Base-by-base conservation (phyloP, 2,329 filamentous ascomycete species). In the Cadophora sp. region DNA sequence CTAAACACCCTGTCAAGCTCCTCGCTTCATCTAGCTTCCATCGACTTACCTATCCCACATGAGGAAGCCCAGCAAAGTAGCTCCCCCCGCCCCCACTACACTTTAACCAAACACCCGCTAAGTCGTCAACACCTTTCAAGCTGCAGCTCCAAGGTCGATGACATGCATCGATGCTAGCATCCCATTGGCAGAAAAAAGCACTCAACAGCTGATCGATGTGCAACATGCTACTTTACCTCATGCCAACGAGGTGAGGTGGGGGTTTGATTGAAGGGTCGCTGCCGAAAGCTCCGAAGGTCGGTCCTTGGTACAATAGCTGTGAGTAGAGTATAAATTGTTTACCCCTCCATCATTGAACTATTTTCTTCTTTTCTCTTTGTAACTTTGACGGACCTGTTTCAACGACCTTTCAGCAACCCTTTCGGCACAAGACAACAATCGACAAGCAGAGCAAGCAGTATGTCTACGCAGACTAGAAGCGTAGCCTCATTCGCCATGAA, bases 401-500 rank as follows among this genome's bases (percentile, higher is more conserved):
- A 20, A 4, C n/a, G 8, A 48, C 11, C 24, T 11, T 48, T 9
- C 20, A 11, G n/a, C 9, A 8, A 5, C 8, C 18, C 5, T 59
- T 59, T 20, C 22, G 8, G 18, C 9, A 47, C 22, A 6, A 64
- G 36, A 53, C 33, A 41, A 48, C 48, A 18, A 60, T 7, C 14
- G 22, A 7, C 39, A 30, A 59, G 39, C 22, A 45, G 5, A 45
- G 56, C 68, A 70, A 45, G 56, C 68, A 70, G 68, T 70, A 70
- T 67, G 66, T 70, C 65, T 43, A 47, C 48, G 51, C 62, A 50
- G 45, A 63, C 58, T 22, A 64, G 50, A 63, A 66, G 58, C 55
- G 30, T 63, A 43, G 20, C 41, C 50, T 69, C 62, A 66, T 64
- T 39, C 67, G 68, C 68, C 64, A 69, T 68, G 72, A 66, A 72